Conservation (phyloP, 139 green algal genomes). For the Monoraphidium neglectum region DNA sequence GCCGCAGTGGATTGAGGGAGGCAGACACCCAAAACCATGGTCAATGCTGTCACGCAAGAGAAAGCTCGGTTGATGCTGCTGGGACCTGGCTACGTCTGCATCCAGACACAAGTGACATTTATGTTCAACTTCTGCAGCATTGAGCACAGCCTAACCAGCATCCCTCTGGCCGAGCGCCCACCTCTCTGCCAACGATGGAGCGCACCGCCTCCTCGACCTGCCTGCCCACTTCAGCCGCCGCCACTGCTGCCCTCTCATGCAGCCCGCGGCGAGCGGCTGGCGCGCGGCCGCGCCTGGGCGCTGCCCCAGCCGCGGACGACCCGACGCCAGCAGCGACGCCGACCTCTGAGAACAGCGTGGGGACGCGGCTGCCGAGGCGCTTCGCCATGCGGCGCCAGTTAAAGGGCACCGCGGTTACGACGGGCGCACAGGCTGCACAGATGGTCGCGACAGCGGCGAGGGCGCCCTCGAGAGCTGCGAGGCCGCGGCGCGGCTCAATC, state of each 20-base stretch:
- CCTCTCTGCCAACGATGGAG: constrained; percentile 11
- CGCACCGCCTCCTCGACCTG: constrained; percentile 11
- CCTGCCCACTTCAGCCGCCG: constrained; percentile 34
- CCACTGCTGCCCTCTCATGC: not conserved
- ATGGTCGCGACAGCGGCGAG: not conserved
- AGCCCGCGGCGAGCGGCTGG: not conserved
- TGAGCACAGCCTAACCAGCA: too few species aligned
- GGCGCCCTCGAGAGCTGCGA: constrained; percentile 39
- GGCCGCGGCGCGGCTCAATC: constrained; percentile 44
- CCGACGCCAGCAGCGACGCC: too few species aligned
- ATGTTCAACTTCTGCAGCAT: too few species aligned
- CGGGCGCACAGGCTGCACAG: not conserved
- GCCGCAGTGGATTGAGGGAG: too few species aligned
- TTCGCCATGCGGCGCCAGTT: constrained; percentile 37
- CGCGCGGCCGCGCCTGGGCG: not conserved
- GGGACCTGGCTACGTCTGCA: too few species aligned
- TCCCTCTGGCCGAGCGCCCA: too few species aligned
- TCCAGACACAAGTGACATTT: too few species aligned
- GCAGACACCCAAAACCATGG: too few species aligned
- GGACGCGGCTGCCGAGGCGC: not conserved
- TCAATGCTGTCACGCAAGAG: too few species aligned
- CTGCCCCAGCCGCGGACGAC: not conserved
- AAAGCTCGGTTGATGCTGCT: too few species aligned
- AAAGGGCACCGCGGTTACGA: constrained; percentile 34
- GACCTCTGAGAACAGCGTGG: not conserved